Base-by-base conservation (phyloP, 2,329 filamentous ascomycete species). In the Pseudocercospora eumusae region DNA sequence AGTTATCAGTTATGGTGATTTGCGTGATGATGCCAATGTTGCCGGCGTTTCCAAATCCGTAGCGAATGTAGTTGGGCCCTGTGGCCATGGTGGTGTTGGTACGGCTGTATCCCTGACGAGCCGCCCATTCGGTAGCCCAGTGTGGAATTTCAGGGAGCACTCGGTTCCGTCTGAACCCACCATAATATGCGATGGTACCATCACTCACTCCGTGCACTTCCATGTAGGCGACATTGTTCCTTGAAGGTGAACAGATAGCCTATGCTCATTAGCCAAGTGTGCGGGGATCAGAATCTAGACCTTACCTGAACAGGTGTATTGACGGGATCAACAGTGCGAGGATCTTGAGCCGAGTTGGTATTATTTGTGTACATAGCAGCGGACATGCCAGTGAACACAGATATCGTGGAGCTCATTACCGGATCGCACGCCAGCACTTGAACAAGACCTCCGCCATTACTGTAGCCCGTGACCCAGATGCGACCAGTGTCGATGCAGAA, bases 381-480 rank as follows among this genome's bases (percentile, higher is more conserved):
- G 0, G 80, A 78, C 18, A 80, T 78, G 0, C 76, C 70, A 1
- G 79, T 80, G 61, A 83, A 83, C 0, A 80, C 80, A n/a, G 81
- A 81, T 45, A 83, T 78, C 2, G 73, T 73, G 3, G 68, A 68
- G 3, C 77, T 78, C 1, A 77, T 73, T 1, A 68, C 69, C 0
- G 76, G 64, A 50, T 81, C 75, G 67, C 81, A 84, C 2, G 81
- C 80, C 4, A 83, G 76, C 1, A 78, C 68, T n/a, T 75, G 77
- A 4, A 76, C 76, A 27, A 81, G 79, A 5, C 79, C 83, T 1
- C 81, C 84, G 4, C 82, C 83, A 50, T 85, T 84, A 64, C 78
- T 85, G 64, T 85, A 83, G 50, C 80, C 81, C 0, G 75, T 73
- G 4, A 75, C 76, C 58, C 81, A 82, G 45, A 83, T 74, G 5